Evolutionary conservation across 108 stramenopile genomes (phyloP).

Genomic region (Bacterosira constricta): DNA sequence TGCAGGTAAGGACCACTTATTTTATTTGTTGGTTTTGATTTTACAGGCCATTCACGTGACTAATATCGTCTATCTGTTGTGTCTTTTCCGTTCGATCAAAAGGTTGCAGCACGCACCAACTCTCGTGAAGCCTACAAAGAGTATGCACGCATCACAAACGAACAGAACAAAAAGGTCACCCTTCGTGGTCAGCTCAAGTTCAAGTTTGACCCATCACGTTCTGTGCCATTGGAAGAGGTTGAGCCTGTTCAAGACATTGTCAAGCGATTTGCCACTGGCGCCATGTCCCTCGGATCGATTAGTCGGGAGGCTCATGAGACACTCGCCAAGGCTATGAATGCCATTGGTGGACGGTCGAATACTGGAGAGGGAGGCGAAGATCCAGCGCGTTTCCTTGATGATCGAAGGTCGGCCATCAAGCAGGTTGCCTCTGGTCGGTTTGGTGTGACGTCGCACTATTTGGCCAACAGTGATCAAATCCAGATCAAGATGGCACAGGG

Average conservation of each 20-base stretch:
- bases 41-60: no score
- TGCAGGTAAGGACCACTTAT: constrained; percentile 63
- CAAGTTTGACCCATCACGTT: constrained; percentile 84
- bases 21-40: background rate
- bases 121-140: constrained; percentile 95
- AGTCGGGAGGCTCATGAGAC: constrained; percentile 95
- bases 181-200: constrained; percentile 94
- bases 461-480: constrained; percentile 96
- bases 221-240: constrained; percentile 90
- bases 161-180: constrained; percentile 88
- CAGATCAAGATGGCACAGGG: constrained; percentile 99
- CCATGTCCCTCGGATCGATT: constrained; percentile 96
- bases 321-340: constrained; percentile 93
- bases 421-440: constrained; percentile 95
- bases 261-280: constrained; percentile 94
- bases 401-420: constrained; percentile 92
- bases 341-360: constrained; percentile 89
- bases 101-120: constrained; percentile 88
- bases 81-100: background rate
- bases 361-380: constrained; percentile 98
- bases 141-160: constrained; percentile 87
- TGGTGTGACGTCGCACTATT: constrained; percentile 95
- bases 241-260: constrained; percentile 91
- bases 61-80: background rate
- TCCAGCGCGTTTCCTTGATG: constrained; percentile 86